Evolutionary conservation across 805 yeast species (phyloP).

Genomic region (Candida parachauliodes): DNA sequence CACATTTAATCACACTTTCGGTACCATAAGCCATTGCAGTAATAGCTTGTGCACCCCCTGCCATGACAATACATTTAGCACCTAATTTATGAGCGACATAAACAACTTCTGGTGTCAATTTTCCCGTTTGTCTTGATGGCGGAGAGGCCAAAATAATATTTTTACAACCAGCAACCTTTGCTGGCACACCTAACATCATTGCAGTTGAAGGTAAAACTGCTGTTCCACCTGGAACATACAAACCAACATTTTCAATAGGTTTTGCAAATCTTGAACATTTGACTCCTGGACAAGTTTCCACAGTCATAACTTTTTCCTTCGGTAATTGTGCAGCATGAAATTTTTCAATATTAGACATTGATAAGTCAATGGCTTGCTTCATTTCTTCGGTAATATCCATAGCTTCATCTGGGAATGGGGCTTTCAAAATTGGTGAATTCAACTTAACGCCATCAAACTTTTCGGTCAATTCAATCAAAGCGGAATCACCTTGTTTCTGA

Average conservation of each 20-base stretch:
- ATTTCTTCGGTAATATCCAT: slow-evolving; percentile 73
- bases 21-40: slow-evolving; percentile 99
- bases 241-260: slow-evolving; percentile 91
- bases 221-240: slow-evolving; percentile 98
- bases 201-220: slow-evolving; percentile 98
- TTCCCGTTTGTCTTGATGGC: slow-evolving; percentile 84
- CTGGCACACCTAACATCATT: slow-evolving; percentile 97
- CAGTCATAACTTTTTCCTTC: slow-evolving; percentile 60
- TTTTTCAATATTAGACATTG: slow-evolving; percentile 81
- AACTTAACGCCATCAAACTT: slow-evolving; percentile 86
- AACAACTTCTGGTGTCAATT: slow-evolving; percentile 92
- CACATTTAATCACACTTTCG: slow-evolving; percentile 85
- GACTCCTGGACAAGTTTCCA: slow-evolving; percentile 94
- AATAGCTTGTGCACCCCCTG: slow-evolving; percentile 99
- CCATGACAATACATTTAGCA: slow-evolving; percentile 83
- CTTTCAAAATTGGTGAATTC: slow-evolving; percentile 67
- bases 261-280: slow-evolving; percentile 91
- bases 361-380: slow-evolving; percentile 81
- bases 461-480: slow-evolving; percentile 82
- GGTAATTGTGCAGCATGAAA: slow-evolving; percentile 94
- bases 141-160: slow-evolving; percentile 94
- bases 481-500: slow-evolving; percentile 74
- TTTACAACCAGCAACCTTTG: slow-evolving; percentile 94
- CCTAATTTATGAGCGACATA: slow-evolving; percentile 96
- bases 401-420: slow-evolving; percentile 80